Evolutionary conservation across 441 rosid species (phyloP).

Genomic region (Bruguiera hainesii): DNA sequence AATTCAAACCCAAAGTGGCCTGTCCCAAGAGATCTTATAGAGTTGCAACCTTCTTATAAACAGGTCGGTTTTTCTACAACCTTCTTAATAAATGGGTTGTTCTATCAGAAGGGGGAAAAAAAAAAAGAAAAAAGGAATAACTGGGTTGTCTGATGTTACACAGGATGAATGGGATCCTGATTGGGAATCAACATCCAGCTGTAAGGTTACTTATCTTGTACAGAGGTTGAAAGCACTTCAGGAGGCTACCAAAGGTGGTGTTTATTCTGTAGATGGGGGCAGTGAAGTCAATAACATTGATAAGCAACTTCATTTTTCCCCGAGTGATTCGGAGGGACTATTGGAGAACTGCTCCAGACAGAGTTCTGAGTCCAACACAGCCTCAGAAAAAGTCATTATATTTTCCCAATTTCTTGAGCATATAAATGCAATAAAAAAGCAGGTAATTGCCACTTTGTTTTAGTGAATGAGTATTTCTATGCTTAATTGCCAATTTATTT

Average conservation of each 20-base stretch:
- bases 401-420: slow-evolving; percentile 99
- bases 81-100: background rate
- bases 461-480: background rate
- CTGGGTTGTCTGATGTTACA: slow-evolving; percentile 23
- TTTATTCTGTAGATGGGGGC: slow-evolving; percentile 23
- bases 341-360: slow-evolving; percentile 26
- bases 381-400: slow-evolving; percentile 70
- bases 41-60: slow-evolving; percentile 92
- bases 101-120: no score
- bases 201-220: slow-evolving; percentile 84
- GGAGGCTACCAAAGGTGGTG: slow-evolving; percentile 35
- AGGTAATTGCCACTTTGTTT: slow-evolving; percentile 46
- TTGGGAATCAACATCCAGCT: slow-evolving; percentile 96
- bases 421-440: slow-evolving; percentile 84
- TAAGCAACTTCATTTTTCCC: slow-evolving; percentile 24
- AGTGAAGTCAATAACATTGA: slow-evolving; percentile 25
- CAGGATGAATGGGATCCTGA: slow-evolving; percentile 98
- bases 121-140: no score
- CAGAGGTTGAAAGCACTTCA: slow-evolving; percentile 64
- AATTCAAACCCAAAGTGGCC: slow-evolving; percentile 97
- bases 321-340: slow-evolving; percentile 12
- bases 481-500: background rate
- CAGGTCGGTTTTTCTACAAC: slow-evolving; percentile 46
- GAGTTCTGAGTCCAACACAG: slow-evolving; percentile 30
- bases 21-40: slow-evolving; percentile 96